Evolutionary conservation across 768 basidiomycete genomes (phyloP), one percentile per base, ranked within the genome.

Genomic region (Boletus pseudo-olivaceus): DNA sequence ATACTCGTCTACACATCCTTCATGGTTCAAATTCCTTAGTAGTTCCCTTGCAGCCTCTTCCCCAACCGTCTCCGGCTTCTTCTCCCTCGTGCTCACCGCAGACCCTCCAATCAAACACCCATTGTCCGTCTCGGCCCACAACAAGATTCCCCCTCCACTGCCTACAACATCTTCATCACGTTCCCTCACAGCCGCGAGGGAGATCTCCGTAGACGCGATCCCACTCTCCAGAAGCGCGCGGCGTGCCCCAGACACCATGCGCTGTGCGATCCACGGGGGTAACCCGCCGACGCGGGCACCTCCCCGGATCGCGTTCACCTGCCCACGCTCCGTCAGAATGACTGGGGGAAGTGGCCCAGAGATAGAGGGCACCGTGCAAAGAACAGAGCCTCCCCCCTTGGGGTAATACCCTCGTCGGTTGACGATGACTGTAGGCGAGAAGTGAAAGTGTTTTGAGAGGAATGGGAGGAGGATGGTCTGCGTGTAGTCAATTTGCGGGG

Each of bases 401-500:
- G 89, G 89, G 58, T 73, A 87, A 69, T 89, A 90, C 0, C 89
- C 89, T 9, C 88, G 77, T 54, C 73, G 78, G 40, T 70, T 61
- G 46, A 90, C 69, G 26, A 78, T 66, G 26, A 90, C 65, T 5
- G 69, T 67, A 2, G 78, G 68, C 8, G 66, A 52, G 39, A 76
- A 49, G 17, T 76, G 60, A 64, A 89, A 83, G 65, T 86, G 83
- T 11, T 68, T 73, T 23, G 70, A 72, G 30, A 89, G 67, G 66
- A 91, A 92, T 0, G 88, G 89, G 7, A 91, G 65, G 63, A 91
- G 76, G 46, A 90, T 71, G 56, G 82, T 72, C 46, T 81, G 74
- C 5, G 78, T 79, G 65, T 89, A 90, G 69, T 91, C 89, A 29
- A 89, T 79, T 58, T 90, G 90, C 0, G 90, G 90, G 6, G 88